These are phyloP conservation scores for Paxillus involutus DNA, from an alignment of 768 basidiomycete genomes.

Conservation along the genomic window DNA sequence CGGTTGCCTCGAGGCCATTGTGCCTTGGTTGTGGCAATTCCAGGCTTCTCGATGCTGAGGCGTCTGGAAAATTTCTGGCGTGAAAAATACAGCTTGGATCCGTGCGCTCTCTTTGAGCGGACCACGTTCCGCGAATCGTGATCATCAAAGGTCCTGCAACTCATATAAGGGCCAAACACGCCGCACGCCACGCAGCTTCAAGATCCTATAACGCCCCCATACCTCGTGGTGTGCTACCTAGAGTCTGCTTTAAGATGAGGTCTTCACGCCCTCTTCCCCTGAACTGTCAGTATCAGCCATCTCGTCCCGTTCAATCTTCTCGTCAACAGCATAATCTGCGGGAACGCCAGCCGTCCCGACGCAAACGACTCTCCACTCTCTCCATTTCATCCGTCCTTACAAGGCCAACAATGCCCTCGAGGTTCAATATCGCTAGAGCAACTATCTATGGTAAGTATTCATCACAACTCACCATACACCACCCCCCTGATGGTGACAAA, in stretches of 20 bases:
- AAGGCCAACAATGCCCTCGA: constrained; percentile 57
- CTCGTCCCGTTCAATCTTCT: constrained; percentile 18
- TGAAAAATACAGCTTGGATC: constrained; percentile 22
- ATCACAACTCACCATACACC: background rate
- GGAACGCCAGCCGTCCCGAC: constrained; percentile 32
- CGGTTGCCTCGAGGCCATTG: constrained; percentile 26
- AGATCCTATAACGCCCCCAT: constrained; percentile 21
- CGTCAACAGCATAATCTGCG: constrained; percentile 17
- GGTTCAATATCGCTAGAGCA: constrained; percentile 69
- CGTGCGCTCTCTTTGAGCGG: constrained; percentile 26
- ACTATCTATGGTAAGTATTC: constrained; percentile 61
- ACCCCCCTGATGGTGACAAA: constrained; percentile 5
- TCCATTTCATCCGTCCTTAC: constrained; percentile 31
- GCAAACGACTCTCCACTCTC: constrained; percentile 32
- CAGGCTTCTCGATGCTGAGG: constrained; percentile 9
- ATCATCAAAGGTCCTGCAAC: constrained; percentile 10
- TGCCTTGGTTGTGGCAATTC: too few relatives aligned
- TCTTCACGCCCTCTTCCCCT: constrained; percentile 22
- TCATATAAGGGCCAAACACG: constrained; percentile 18
- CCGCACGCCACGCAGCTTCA: constrained; percentile 30
- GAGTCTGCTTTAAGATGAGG: constrained; percentile 28
- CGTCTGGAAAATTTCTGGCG: constrained; percentile 10
- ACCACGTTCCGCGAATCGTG: constrained; percentile 22
- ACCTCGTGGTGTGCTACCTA: constrained; percentile 28
- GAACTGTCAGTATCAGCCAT: constrained; percentile 25